Base-by-base conservation (phyloP, 2,329 filamentous ascomycete genomes). In the Pezizomycotina sp. region DNA sequence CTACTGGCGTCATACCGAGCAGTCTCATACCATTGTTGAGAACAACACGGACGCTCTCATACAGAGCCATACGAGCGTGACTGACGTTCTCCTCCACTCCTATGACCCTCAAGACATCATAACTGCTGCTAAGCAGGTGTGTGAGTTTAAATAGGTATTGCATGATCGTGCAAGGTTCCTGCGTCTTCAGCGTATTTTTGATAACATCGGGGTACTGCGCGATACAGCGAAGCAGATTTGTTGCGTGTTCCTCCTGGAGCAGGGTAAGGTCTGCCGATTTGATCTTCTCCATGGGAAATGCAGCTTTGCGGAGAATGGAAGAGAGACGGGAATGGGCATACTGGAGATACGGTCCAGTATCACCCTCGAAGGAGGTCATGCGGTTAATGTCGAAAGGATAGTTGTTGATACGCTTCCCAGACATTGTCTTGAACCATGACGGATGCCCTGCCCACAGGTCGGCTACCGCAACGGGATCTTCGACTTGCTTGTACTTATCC, bases 391-490 rank as follows among this genome's bases (percentile, higher is more conserved):
- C 75, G 59, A 86, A 84, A 38, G 67, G 62, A 57, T 77, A 71
- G 53, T 66, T 65, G 54, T 71, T 70, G 52, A 71, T 64, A 33
- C 61, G 71, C 71, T 93, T 95, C 56, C 86, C 89, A 48, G 71
- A 78, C 82, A 95, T 92, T 55, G 95, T 89, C 60, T 95, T 86
- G 13, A 92, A 82, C 83, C 95, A 95, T 54, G 95, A 86, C 54
- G 79, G 77, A 47, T 78, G 84, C 55, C 95, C 93, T 46, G 86
- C 89, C 3, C 95, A 69, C 7, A 71, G 81, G 60, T 95, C 89
- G 43, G 89, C 83, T 6, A 75, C 78, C 36, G 71, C 68, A 36
- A 72, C 74, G 0, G 86, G 86, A 56, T 95, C 66, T 53, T 76
- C 78, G 13, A 98, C 76, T 59, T 93, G 83, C 38, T 72, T 62